Evolutionary conservation across 2,329 filamentous ascomycete species (phyloP).

Genomic region (Penicillium aurantiogriseum): DNA sequence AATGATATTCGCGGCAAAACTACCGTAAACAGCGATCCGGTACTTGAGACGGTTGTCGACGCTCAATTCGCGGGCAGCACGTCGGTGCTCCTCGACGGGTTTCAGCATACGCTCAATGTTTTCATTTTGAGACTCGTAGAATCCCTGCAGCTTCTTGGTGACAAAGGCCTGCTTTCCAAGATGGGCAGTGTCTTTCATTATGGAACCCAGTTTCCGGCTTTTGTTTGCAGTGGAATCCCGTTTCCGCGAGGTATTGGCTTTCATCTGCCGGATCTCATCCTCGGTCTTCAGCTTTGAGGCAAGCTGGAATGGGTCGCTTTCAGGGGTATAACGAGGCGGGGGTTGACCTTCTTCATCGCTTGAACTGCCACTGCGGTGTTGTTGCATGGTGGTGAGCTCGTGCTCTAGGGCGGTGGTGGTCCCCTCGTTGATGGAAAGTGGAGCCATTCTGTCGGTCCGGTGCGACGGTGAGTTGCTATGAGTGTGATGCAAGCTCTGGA

Average conservation of each 20-base stretch:
- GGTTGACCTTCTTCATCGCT: conserved; percentile 48
- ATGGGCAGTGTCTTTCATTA: conserved; percentile 12
- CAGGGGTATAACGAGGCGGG: conserved; percentile 57
- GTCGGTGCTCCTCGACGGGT: conserved; percentile 85
- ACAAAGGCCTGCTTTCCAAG: conserved; percentile 45
- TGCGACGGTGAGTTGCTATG: conserved; percentile 24
- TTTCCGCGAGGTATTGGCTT: conserved; percentile 77
- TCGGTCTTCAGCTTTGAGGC: conserved; percentile 73
- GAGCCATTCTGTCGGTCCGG: conserved; percentile 21
- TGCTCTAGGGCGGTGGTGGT: conserved; percentile 46
- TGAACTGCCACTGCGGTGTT: conserved; percentile 23
- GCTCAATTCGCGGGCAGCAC: conserved; percentile 75
- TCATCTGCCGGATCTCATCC: conserved; percentile 72
- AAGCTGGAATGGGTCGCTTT: conserved; percentile 79
- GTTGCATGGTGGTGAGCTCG: conserved; percentile 18
- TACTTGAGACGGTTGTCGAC: conserved; percentile 72
- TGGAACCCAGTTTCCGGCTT: conserved; percentile 12
- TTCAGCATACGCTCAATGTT: conserved; percentile 90
- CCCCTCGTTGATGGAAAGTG: conserved; percentile 31
- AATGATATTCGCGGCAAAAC: conserved; percentile 75
- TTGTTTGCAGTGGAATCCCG: conserved; percentile 40
- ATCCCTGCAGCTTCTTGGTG: conserved; percentile 61
- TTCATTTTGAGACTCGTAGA: conserved; percentile 89
- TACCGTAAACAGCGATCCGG: conserved; percentile 62
- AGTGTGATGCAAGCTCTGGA: conserved; percentile 22